These are phyloP conservation scores for Neurospora crassa DNA, from an alignment of 2,329 filamentous ascomycete genomes.

Conservation along the genomic window DNA sequence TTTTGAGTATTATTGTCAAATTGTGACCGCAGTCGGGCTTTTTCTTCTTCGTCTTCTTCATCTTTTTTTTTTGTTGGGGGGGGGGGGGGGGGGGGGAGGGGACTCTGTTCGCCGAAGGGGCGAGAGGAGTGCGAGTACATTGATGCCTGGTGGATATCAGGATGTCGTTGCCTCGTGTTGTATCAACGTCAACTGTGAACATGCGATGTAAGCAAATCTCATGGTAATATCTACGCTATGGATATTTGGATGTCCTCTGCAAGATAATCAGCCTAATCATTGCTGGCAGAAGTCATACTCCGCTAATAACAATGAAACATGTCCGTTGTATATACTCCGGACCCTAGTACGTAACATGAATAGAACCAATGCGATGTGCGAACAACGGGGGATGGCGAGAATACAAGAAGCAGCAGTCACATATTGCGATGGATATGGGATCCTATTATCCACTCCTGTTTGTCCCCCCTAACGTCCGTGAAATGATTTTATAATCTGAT, in stretches of 20 bases:
- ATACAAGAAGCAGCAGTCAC: no score
- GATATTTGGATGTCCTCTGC: not conserved
- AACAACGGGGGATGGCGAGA: no score
- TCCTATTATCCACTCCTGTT: not conserved
- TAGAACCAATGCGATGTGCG: no score
- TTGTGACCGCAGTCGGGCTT: not conserved
- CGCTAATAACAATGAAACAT: not conserved
- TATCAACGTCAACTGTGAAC: not conserved
- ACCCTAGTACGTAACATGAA: not conserved
- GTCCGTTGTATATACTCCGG: not conserved
- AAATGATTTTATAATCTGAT: slow-evolving; percentile 55
- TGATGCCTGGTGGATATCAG: no score
- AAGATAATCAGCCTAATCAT: not conserved
- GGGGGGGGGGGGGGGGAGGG: no score
- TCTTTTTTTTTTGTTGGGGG: no score
- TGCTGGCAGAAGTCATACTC: not conserved
- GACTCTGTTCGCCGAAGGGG: not conserved
- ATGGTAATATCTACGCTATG: not conserved
- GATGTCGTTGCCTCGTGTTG: no score
- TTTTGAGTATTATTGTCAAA: not conserved
- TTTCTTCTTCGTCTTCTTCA: not conserved
- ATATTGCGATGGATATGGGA: not conserved
- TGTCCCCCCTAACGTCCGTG: not conserved
- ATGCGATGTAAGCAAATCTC: not conserved
- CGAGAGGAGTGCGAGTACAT: not conserved